These are phyloP conservation scores for Syncephalastrum sp. DNA, from an alignment of 371 early-diverging fungal genomes.

Conservation along the genomic window DNA sequence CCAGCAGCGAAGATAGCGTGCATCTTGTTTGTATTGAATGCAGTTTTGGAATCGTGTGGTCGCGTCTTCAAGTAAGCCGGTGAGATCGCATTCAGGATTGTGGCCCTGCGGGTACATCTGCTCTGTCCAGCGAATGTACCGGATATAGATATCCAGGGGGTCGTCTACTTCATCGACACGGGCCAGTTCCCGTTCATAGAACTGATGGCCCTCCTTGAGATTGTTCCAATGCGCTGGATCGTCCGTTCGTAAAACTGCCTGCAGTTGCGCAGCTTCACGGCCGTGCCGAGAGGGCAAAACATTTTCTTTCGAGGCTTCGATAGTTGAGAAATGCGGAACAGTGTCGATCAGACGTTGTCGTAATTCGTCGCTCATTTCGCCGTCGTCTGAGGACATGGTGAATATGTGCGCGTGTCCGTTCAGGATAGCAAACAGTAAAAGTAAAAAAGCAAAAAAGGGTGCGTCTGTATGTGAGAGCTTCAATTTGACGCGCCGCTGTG, in stretches of 20 bases:
- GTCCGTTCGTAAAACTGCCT: conserved; percentile 30
- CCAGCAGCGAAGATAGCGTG: conserved; percentile 76
- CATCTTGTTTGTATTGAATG: conserved; percentile 71
- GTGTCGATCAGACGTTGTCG: conserved; percentile 17
- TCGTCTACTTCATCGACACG: conserved; percentile 62
- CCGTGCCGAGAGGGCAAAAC: conserved; percentile 71
- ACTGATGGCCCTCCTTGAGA: conserved; percentile 32
- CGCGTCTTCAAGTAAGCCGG: conserved; percentile 59
- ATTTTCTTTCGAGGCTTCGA: conserved; percentile 84
- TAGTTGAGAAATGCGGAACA: conserved; percentile 31
- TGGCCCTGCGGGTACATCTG: conserved; percentile 70
- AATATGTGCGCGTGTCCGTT: no score
- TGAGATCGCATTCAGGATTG: conserved; percentile 51
- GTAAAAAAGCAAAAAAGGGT: no score
- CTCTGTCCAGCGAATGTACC: conserved; percentile 75
- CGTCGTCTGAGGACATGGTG: no score
- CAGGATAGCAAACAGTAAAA: no score
- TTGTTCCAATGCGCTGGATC: conserved; percentile 28
- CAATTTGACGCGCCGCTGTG: no score
- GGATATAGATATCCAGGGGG: conserved; percentile 71
- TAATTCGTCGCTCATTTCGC: no score
- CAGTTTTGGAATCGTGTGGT: conserved; percentile 60
- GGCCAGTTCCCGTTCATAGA: conserved; percentile 51
- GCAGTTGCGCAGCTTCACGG: conserved; percentile 59
- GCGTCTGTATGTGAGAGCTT: no score